phyloP scores from a whole-genome alignment of 106 monocot species.

The Cymbidium sinense region DNA sequence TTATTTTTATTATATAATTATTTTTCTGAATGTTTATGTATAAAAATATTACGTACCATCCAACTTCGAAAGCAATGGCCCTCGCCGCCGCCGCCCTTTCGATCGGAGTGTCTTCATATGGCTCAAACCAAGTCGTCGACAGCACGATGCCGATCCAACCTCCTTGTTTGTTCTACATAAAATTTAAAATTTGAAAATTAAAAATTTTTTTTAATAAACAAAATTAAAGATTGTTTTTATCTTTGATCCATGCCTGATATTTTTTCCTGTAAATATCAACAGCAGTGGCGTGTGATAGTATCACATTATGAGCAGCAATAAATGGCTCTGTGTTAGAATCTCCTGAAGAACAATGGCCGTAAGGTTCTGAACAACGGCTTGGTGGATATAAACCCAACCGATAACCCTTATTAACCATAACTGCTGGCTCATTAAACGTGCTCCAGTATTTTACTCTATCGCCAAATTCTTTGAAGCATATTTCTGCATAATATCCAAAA shows the following conservation, averaged over 20 bases:
- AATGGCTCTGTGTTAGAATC: constrained; percentile 12
- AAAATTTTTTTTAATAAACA: too few relatives aligned
- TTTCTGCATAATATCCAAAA: constrained; percentile 41
- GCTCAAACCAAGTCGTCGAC: constrained; percentile 21
- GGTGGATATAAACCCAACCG: constrained; percentile 25
- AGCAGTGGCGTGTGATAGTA: constrained; percentile 13
- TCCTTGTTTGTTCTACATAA: constrained; percentile 32
- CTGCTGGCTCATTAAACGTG: constrained; percentile 55
- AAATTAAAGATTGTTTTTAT: background rate
- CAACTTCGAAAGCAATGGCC: constrained; percentile 23
- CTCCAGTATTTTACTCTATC: constrained; percentile 56
- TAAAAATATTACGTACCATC: constrained; percentile 25
- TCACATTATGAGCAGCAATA: constrained; percentile 16
- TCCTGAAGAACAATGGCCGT: constrained; percentile 10
- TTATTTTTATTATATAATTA: background rate
- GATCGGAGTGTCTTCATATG: constrained; percentile 16
- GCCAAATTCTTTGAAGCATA: constrained; percentile 47
- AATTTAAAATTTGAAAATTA: too few relatives aligned
- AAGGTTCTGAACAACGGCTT: constrained; percentile 26
- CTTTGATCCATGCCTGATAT: constrained; percentile 7
- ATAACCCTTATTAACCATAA: constrained; percentile 23
- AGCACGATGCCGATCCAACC: constrained; percentile 45
- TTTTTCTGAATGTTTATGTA: background rate
- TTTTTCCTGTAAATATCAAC: constrained; percentile 4
- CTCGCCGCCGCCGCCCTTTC: constrained; percentile 25